A percentile compares a stretch with the other conserved stretches of the same genome.
These are phyloP conservation scores for Fagopyrum homotropicum DNA, from an alignment of 148 eudicot genomes.

Conservation along the genomic window DNA sequence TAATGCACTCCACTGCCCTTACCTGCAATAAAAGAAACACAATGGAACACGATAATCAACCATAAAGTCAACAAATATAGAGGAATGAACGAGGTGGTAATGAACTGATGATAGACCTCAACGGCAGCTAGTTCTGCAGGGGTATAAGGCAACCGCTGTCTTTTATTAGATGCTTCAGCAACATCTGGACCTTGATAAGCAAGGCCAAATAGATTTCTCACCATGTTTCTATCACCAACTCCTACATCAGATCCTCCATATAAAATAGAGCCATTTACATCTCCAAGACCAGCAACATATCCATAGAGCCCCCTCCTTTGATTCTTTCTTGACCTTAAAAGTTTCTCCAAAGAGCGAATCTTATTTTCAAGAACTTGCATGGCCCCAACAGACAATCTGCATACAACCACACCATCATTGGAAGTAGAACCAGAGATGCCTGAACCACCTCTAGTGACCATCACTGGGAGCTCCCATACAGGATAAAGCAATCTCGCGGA, in stretches of 20 bases:
- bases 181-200: slow-evolving; percentile 54
- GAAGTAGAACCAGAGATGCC: slow-evolving; percentile 36
- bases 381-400: slow-evolving; percentile 70
- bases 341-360: slow-evolving; percentile 80
- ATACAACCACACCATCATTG: slow-evolving; percentile 49
- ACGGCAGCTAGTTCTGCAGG: slow-evolving; percentile 83
- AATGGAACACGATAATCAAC: background rate
- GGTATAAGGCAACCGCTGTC: slow-evolving; percentile 86
- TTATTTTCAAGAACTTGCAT: slow-evolving; percentile 89
- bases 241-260: slow-evolving; percentile 61
- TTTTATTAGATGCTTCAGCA: slow-evolving; percentile 55
- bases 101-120: slow-evolving; percentile 49
- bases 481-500: slow-evolving; percentile 92
- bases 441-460: slow-evolving; percentile 46
- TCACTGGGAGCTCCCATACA: slow-evolving; percentile 85
- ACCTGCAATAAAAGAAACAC: slow-evolving; percentile 42
- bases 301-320: slow-evolving; percentile 96
- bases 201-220: slow-evolving; percentile 64
- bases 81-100: background rate
- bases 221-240: slow-evolving; percentile 62
- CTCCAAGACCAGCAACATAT: slow-evolving; percentile 88
- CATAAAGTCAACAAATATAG: background rate
- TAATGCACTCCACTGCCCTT: slow-evolving; percentile 87
- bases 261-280: slow-evolving; percentile 80
- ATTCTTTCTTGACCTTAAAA: slow-evolving; percentile 71